phyloP scores from a whole-genome alignment of 257 asterid genomes.

The Dorcoceras hygrometricum region DNA sequence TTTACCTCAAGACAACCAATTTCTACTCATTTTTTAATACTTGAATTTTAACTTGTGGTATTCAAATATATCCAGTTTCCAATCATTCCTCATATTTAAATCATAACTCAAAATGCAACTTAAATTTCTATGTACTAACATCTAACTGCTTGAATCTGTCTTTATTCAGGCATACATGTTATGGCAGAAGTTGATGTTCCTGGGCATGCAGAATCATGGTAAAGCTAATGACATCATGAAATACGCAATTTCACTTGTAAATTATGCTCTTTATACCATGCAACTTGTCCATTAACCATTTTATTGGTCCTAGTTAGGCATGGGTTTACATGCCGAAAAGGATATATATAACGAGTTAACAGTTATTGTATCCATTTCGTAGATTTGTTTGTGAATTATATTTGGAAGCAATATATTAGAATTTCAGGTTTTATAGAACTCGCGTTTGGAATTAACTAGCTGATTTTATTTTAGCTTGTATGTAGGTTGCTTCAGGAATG shows the following conservation, averaged over 20 bases:
- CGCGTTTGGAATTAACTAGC: background rate
- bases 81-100: slow-evolving; percentile 8
- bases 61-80: slow-evolving; percentile 5
- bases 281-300: background rate
- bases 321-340: slow-evolving; percentile 7
- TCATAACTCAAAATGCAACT: slow-evolving; percentile 7
- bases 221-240: slow-evolving; percentile 23
- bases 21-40: background rate
- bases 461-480: background rate
- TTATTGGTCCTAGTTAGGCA: background rate
- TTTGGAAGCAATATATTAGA: background rate
- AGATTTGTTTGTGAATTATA: background rate
- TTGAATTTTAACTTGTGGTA: background rate
- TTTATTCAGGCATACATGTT: slow-evolving; percentile 68
- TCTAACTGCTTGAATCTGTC: slow-evolving; percentile 17
- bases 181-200: slow-evolving; percentile 98
- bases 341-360: background rate
- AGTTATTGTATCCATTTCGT: slow-evolving; percentile 7
- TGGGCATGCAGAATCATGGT: slow-evolving; percentile 97
- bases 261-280: slow-evolving; percentile 13
- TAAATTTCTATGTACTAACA: slow-evolving; percentile 1
- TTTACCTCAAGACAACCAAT: slow-evolving; percentile 11
- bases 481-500: background rate
- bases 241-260: background rate
- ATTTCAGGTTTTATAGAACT: background rate